Evolutionary conservation across 2,329 filamentous ascomycete species (phyloP).

Genomic region (Trichoderma breve): DNA sequence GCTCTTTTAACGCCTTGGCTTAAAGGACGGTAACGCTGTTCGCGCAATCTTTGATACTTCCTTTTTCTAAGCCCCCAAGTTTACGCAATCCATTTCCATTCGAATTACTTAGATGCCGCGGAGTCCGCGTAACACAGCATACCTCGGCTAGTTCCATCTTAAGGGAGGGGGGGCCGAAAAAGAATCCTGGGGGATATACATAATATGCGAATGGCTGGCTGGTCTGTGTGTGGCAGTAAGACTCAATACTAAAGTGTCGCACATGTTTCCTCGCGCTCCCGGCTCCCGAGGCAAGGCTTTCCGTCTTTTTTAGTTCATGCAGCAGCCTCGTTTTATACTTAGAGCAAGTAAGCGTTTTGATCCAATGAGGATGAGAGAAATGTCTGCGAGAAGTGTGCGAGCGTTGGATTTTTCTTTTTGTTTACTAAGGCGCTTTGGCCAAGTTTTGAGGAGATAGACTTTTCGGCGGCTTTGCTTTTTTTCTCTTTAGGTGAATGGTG

Average conservation of each 20-base stretch:
- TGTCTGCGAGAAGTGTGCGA: slow-evolving; percentile 3
- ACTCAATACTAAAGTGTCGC: not conserved
- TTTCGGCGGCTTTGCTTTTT: not conserved
- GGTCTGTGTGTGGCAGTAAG: not conserved
- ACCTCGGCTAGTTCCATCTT: not conserved
- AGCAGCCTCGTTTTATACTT: not conserved
- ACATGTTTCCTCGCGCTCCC: not conserved
- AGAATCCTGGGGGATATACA: not conserved
- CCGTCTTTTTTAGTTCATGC: not conserved
- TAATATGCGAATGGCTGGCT: not conserved
- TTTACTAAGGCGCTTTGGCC: not conserved
- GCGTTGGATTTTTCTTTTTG: not conserved
- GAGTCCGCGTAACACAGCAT: not conserved
- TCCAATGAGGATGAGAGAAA: not conserved
- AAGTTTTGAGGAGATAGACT: not conserved
- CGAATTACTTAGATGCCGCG: not conserved
- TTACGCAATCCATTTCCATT: not conserved
- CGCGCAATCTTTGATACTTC: not conserved
- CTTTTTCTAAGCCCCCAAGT: not conserved
- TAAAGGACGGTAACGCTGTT: not conserved
- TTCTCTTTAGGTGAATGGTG: not conserved
- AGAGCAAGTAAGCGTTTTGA: not conserved
- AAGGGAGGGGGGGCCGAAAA: not conserved
- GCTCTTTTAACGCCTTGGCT: not conserved
- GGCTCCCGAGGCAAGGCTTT: not conserved